Base-by-base conservation (phyloP, 2,329 filamentous ascomycete species). In the Fusarium continuum region DNA sequence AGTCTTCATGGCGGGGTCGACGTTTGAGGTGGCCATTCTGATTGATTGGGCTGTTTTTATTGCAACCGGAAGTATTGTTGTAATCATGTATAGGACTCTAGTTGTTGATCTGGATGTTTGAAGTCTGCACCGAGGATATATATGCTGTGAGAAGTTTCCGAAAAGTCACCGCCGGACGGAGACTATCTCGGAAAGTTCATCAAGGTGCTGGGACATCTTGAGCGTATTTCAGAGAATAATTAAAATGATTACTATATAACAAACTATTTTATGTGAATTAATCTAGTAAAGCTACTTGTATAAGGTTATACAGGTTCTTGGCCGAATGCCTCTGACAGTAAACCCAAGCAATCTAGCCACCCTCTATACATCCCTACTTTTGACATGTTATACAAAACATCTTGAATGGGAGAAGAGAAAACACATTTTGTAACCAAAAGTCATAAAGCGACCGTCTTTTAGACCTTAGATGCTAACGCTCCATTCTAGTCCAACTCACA, bases 81-180 rank as follows among this genome's bases (percentile, higher is more conserved):
- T 54, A 5, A 49, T n/a, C 51, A 65, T 62, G 4, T 5, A 31
- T 16, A 16, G 6, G 3, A 7, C 35, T 16, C 6, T 6, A 26
- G 2, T 17, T 44, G 6, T 22, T 23, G 2, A 20, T 11, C 2
- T 9, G 2, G 2, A 2, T 11, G 6, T 6, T 16, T 14, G 9
- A 3, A 13, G 10, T 8, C 44, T 14, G 14, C 4, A 7, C 13
- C 20, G 14, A n/a, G 16, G 16, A 35, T 55, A 46, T 60, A 52
- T 55, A 49, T 40, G 10, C 31, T 25, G 4, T n/a, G 13, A 20
- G 38, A 63, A 55, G 63, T 65, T 17, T 56, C 63, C 63, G 63
- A 65, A 65, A 65, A 55, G 63, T 65, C 58, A 46, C 63, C 62
- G 63, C 17, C 6, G 11, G 11, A 49, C 48, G 58, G 58, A 60